Evolutionary conservation across 768 basidiomycete genomes (phyloP).

Genomic region (Amyloporia xantha): DNA sequence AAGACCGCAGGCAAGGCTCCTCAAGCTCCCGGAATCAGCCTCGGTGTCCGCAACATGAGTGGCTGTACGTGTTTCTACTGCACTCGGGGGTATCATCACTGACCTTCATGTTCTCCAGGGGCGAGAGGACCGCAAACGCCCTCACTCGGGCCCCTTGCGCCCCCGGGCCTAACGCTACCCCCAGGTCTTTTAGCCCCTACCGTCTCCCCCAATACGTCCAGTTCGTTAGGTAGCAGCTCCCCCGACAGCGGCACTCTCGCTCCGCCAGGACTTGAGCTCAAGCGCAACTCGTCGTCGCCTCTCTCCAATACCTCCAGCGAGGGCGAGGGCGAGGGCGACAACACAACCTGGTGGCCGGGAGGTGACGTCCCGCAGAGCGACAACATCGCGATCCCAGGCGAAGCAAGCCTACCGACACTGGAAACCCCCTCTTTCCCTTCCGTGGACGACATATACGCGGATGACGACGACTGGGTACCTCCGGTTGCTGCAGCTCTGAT

Average conservation of each 20-base stretch:
- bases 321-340: not conserved
- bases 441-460: no score
- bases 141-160: no score
- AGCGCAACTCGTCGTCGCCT: not conserved
- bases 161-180: not conserved
- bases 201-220: not conserved
- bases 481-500: no score
- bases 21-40: not conserved
- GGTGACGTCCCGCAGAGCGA: no score
- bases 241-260: no score
- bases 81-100: not conserved
- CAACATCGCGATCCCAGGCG: no score
- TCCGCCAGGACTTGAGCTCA: not conserved
- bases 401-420: no score
- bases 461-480: no score
- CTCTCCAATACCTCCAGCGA: not conserved
- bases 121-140: not conserved
- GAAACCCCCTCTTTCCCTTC: no score
- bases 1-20: not conserved
- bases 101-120: not conserved
- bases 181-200: not conserved
- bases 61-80: constrained; percentile 1
- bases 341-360: no score
- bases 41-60: not conserved
- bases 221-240: not conserved